Base-by-base conservation (phyloP, 345 rosid species). In the Melastoma malabathricum region DNA sequence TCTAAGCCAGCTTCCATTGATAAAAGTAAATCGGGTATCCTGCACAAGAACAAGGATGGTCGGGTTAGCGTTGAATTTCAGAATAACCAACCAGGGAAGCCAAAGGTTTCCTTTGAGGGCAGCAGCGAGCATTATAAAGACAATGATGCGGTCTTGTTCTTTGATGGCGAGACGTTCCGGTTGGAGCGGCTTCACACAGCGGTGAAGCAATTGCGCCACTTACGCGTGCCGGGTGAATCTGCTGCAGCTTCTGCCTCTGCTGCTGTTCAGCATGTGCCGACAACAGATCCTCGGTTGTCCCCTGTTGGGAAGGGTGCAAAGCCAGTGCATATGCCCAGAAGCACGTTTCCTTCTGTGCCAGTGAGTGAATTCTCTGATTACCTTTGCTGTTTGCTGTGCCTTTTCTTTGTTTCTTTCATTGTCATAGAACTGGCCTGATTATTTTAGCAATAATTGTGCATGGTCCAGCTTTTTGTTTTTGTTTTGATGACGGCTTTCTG, bases 1-100 rank as follows among this genome's bases (percentile, higher is more conserved):
- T 89, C 85, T 50, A 84, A 82, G 67, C 95, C 97, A 2, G 89
- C 97, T 43, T 89, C 95, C 8, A 80, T 89, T 14, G 95, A 89
- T 47, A 84, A 85, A 77, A 73, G 62, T 0, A 82, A 87, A 75
- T 68, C 75, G 3, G 97, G 83, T 44, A 64, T 72, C 13, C 6
- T 89, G 59, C 89, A 75, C 51, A 84, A 78, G 75, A 88, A 75
- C 44, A 85, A 80, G 60, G 86, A 80, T 29, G 82, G 74, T 16
- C 71, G 92, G 67, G 97, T 82, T 48, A 71, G 92, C 10, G 86
- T 78, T 43, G 95, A 82, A 67, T 89, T 89, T 60, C 94, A 84
- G 34, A 87, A 84, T 44, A 87, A 81, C 64, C 90, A 87, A 69
- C 59, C 54, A 41, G 87, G 96, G 50, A 87, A 79, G 58, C 73